Evolutionary conservation across 768 basidiomycete genomes (phyloP).

Genomic region (Pilatotrama ljubarskyi): DNA sequence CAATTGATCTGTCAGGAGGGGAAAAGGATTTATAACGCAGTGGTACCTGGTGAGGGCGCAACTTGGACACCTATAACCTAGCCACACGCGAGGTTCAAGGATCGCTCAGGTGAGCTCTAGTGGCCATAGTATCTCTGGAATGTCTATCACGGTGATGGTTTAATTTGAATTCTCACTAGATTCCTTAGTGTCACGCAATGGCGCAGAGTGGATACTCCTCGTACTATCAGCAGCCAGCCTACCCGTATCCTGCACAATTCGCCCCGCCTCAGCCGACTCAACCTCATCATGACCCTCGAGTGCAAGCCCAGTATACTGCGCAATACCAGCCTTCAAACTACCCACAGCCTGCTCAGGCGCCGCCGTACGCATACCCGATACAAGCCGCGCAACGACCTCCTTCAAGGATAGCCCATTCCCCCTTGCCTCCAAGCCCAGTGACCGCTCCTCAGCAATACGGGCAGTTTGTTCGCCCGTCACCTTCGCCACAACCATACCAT

Average conservation of each 20-base stretch:
- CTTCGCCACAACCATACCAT: slow-evolving; percentile 9
- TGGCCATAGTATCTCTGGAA: too few relatives aligned
- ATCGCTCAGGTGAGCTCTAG: too few relatives aligned
- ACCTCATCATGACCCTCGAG: background rate
- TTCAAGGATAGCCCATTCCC: background rate
- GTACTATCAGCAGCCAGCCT: slow-evolving; percentile 6
- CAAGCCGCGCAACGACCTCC: background rate
- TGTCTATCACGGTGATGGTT: too few relatives aligned
- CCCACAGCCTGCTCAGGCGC: background rate
- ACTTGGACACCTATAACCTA: too few relatives aligned
- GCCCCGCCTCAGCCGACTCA: background rate
- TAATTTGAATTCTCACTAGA: too few relatives aligned
- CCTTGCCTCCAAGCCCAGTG: background rate
- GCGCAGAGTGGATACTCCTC: slow-evolving; percentile 16
- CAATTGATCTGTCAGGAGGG: too few relatives aligned
- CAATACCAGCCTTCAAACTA: slow-evolving; percentile 5
- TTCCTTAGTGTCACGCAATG: background rate
- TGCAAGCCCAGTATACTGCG: background rate
- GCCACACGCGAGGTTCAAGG: too few relatives aligned
- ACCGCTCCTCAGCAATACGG: slow-evolving; percentile 14
- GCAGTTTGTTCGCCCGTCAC: slow-evolving; percentile 6
- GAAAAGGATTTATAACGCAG: too few relatives aligned
- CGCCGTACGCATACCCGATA: background rate
- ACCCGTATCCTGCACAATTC: slow-evolving; percentile 4
- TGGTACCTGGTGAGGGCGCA: too few relatives aligned